A percentile compares a stretch with the other conserved stretches of the same genome.
These are phyloP conservation scores for Cymbopogon flexuosus DNA, from an alignment of 202 grass and related monocot genomes.

Conservation along the genomic window DNA sequence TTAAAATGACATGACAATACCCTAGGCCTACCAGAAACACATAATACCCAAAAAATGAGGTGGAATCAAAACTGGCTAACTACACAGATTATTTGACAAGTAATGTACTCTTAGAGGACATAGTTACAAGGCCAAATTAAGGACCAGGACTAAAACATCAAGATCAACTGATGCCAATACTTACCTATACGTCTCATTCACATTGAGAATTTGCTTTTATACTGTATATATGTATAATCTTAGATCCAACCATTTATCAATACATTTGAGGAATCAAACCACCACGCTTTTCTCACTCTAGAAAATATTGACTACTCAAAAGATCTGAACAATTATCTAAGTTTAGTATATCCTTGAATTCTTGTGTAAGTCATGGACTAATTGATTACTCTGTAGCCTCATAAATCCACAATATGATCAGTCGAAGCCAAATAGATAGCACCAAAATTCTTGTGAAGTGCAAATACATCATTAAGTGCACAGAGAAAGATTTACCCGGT, in stretches of 20 bases:
- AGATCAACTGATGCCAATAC: background rate
- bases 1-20: background rate
- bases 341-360: background rate
- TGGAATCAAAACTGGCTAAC: background rate
- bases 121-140: constrained; percentile 9
- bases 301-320: constrained; percentile 21
- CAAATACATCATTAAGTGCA: constrained; percentile 22
- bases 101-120: constrained; percentile 2
- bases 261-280: constrained; percentile 27
- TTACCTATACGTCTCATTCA: background rate
- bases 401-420: constrained; percentile 17
- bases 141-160: background rate
- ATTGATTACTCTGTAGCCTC: background rate
- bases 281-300: background rate
- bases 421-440: background rate
- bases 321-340: background rate
- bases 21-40: background rate
- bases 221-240: background rate
- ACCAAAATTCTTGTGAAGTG: constrained; percentile 23
- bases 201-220: constrained; percentile 7
- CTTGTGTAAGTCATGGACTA: constrained; percentile 12
- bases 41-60: constrained; percentile 18
- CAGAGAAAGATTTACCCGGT: constrained; percentile 52
- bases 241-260: background rate
- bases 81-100: background rate